Base-by-base conservation (phyloP, 352 stramenopile genomes). In the Pythium volutum region DNA sequence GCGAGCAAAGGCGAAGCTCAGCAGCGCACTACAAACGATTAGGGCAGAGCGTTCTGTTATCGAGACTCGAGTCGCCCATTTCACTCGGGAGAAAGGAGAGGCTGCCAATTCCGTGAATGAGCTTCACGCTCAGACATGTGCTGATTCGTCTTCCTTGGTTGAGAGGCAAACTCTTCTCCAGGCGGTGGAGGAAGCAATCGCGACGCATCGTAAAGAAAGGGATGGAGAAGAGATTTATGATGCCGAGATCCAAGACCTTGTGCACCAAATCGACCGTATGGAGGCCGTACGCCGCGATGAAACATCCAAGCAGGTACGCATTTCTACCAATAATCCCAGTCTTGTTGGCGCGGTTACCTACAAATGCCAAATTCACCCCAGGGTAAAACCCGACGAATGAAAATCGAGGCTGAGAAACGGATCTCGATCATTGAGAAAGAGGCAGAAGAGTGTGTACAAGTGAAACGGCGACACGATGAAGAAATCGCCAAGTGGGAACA, bases 1-100 rank as follows among this genome's bases (percentile, higher is more conserved):
- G 3, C 39, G 54, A 36, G 33, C 14, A 15, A 66, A 66, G 20
- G 42, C 51, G 2, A 55, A 41, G 20, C 11, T 43, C 4, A 22
- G 10, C 4, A 66, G 27, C 23, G 22, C 22, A 11, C 18, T 60
- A 2, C 50, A 60, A 34, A 47, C 50, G 10, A 18, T 42, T 8
- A 41, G 6, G 25, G 34, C 59, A 1, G 59, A 66, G 33, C 26
- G 9, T 5, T 39, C 16, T 2, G 27, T 8, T 10, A 25, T 58
- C 3, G 29, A 46, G 23, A 55, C 39, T n/a, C 59, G 59, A 12
- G 12, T 42, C 2, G 23, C 12, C 6, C 41, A 60, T 11, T 58
- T 60, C 20, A 29, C 27, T 15, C 41, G 25, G 12, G 59, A 66
- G 20, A 55, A 50, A 49, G 41, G 23, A 29, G 59, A 26, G 1